Evolutionary conservation across 306 rosid species (phyloP).

Genomic region (Ammopiptanthus mongolicus): DNA sequence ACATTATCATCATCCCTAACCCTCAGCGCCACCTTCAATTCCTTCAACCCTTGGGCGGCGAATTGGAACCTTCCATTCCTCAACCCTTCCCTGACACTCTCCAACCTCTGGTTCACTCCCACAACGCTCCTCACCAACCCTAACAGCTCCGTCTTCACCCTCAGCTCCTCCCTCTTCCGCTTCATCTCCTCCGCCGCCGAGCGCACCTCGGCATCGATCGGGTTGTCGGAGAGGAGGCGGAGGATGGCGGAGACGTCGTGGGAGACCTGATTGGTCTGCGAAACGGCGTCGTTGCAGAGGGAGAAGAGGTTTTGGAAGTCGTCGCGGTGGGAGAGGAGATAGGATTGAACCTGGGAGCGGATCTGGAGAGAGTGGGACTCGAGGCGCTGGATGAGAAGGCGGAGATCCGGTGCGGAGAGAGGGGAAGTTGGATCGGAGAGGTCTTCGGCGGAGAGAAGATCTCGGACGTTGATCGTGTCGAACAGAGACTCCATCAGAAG

Average conservation of each 20-base stretch:
- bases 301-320: conserved; percentile 71
- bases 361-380: conserved; percentile 87
- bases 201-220: conserved; percentile 48
- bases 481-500: conserved; percentile 74
- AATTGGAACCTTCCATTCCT: conserved; percentile 57
- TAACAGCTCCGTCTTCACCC: conserved; percentile 55
- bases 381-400: conserved; percentile 87
- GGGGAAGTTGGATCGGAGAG: conserved; percentile 78
- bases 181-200: conserved; percentile 57
- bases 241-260: conserved; percentile 38
- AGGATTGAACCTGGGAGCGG: conserved; percentile 67
- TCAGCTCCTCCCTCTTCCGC: conserved; percentile 48
- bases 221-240: conserved; percentile 43
- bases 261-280: conserved; percentile 46
- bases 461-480: conserved; percentile 69
- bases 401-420: conserved; percentile 95
- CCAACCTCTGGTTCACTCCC: conserved; percentile 41
- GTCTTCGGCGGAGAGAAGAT: conserved; percentile 79
- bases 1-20: conserved; percentile 22
- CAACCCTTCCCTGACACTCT: conserved; percentile 56
- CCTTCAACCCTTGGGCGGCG: conserved; percentile 63
- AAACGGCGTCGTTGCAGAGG: conserved; percentile 67
- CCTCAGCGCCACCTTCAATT: conserved; percentile 55
- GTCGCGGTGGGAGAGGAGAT: conserved; percentile 63
- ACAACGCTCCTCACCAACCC: conserved; percentile 54